These are phyloP conservation scores for Saccharomycopsis amapae DNA, from an alignment of 805 yeast species.

Conservation along the genomic window DNA sequence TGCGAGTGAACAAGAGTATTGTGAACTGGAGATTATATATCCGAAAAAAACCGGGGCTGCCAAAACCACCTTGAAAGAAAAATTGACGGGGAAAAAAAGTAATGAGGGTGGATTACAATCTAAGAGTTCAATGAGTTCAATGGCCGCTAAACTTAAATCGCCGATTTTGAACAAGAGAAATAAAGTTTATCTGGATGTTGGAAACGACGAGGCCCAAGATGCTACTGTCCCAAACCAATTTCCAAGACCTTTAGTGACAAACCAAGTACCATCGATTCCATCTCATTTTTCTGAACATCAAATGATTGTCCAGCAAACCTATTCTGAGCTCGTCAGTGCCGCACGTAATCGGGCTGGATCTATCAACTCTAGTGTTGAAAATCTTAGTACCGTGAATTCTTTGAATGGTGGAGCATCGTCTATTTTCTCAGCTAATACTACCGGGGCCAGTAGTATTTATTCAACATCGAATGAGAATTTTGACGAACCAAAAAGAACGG, in stretches of 20 bases:
- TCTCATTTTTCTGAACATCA: neutral
- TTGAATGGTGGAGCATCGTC: conserved; percentile 9
- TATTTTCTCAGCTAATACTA: conserved; percentile 7
- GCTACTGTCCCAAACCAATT: neutral
- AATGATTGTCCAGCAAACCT: neutral
- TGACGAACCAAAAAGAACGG: too few relatives aligned
- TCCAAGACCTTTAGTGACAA: neutral
- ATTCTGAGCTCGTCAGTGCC: neutral
- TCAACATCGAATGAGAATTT: too few relatives aligned
- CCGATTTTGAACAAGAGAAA: conserved; percentile 4
- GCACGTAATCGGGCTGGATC: conserved; percentile 7
- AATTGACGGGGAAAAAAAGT: too few relatives aligned
- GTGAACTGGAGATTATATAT: neutral
- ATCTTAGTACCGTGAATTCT: conserved; percentile 7
- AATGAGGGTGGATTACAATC: too few relatives aligned
- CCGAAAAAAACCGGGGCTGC: conserved; percentile 2
- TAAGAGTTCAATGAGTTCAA: neutral
- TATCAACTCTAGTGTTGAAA: conserved; percentile 10
- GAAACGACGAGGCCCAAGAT: conserved; percentile 1
- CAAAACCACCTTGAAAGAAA: too few relatives aligned
- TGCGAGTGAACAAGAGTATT: neutral
- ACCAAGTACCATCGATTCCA: neutral
- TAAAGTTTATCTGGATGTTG: neutral
- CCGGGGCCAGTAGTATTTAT: conserved; percentile 6
- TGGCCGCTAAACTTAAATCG: conserved; percentile 4